These are phyloP conservation scores for Fusarium drepaniforme DNA, from an alignment of 2,329 filamentous ascomycete genomes.

Conservation along the genomic window DNA sequence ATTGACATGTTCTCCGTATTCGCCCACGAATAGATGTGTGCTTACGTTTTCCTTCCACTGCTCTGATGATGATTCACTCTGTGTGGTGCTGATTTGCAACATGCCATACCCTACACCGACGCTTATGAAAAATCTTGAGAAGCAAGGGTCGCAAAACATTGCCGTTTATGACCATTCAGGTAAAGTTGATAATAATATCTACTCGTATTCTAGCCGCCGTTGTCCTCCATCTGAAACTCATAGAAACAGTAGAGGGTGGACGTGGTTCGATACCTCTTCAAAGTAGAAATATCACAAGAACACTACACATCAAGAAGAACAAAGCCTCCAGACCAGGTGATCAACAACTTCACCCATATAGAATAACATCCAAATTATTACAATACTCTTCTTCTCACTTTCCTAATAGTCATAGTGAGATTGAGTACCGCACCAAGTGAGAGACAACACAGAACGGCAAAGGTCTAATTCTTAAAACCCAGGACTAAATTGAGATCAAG, in stretches of 20 bases:
- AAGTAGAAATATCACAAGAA: neutral
- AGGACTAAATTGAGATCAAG: neutral
- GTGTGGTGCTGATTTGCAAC: neutral
- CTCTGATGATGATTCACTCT: neutral
- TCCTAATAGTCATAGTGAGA: neutral
- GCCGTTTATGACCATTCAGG: neutral
- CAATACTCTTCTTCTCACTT: neutral
- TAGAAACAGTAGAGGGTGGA: neutral
- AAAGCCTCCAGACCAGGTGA: no score
- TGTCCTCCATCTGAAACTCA: neutral
- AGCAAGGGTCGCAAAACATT: neutral
- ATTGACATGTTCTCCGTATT: neutral
- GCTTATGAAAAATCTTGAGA: neutral
- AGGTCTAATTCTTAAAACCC: neutral
- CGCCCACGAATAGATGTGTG: neutral
- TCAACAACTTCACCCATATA: neutral
- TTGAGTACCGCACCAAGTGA: neutral
- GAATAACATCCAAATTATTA: neutral
- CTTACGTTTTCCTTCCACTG: neutral
- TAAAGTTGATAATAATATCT: neutral
- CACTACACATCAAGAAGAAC: no score
- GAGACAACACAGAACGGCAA: neutral
- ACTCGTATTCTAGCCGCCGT: neutral
- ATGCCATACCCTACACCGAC: neutral
- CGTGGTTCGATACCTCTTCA: neutral